These are phyloP conservation scores for Penicillium pulvis DNA, from an alignment of 495 filamentous ascomycete genomes.

Conservation along the genomic window DNA sequence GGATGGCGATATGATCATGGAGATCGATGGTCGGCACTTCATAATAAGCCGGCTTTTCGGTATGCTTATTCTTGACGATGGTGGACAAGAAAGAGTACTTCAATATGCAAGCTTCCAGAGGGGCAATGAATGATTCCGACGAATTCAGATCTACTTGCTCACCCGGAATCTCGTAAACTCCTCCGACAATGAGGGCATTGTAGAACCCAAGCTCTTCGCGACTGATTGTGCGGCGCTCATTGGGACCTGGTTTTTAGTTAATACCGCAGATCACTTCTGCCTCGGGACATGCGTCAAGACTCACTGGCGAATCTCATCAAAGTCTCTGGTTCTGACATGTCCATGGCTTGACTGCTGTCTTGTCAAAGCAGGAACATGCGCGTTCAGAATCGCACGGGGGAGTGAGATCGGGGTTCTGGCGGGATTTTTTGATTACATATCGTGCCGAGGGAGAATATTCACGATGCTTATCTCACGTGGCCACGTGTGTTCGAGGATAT, in stretches of 20 bases:
- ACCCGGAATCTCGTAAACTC: slow-evolving; percentile 23
- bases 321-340: not conserved
- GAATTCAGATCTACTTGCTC: slow-evolving; percentile 12
- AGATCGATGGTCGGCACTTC: slow-evolving; percentile 19
- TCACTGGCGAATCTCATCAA: not conserved
- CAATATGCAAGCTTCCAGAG: slow-evolving; percentile 21
- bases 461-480: not conserved
- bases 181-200: slow-evolving; percentile 25
- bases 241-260: slow-evolving; percentile 23
- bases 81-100: slow-evolving; percentile 22
- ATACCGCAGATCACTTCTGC: not conserved
- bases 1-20: slow-evolving; percentile 24
- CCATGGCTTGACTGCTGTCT: not conserved
- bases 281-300: not conserved
- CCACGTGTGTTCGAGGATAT: not conserved
- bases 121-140: slow-evolving; percentile 14
- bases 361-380: not conserved
- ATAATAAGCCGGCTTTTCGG: slow-evolving; percentile 24
- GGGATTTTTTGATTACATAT: no score
- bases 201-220: slow-evolving; percentile 30
- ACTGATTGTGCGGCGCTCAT: slow-evolving; percentile 31
- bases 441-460: no score
- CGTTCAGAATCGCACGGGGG: not conserved
- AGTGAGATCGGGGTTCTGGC: not conserved
- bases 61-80: slow-evolving; percentile 24